Conservation (phyloP, 495 filamentous ascomycete species). For the Hypoxylon subgilvum region DNA sequence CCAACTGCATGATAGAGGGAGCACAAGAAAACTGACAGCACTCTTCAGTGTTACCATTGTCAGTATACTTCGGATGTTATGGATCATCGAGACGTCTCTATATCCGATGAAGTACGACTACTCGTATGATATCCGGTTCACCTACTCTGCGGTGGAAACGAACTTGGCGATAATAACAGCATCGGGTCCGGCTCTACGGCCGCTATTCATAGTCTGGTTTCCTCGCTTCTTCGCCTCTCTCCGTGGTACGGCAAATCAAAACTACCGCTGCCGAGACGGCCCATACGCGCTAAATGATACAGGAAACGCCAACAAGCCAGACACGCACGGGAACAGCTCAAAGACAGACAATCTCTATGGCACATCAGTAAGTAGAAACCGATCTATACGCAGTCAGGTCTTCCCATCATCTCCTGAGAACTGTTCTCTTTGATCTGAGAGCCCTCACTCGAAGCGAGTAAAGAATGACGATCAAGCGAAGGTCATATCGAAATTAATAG, state of each 20-base stretch:
- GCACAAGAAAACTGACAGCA: neutral
- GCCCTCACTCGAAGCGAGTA: neutral
- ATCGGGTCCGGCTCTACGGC: constrained; percentile 52
- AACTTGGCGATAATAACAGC: constrained; percentile 63
- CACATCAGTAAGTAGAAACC: constrained; percentile 10
- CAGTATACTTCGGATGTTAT: constrained; percentile 49
- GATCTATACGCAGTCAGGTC: neutral
- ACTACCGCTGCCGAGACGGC: constrained; percentile 26
- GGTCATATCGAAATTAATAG: no score
- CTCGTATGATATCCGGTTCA: constrained; percentile 53
- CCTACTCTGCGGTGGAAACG: constrained; percentile 59
- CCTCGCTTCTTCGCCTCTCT: constrained; percentile 42
- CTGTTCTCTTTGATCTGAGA: neutral
- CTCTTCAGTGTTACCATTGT: constrained; percentile 59
- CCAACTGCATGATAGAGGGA: neutral
- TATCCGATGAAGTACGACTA: constrained; percentile 35
- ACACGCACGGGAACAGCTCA: constrained; percentile 3
- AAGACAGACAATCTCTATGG: constrained; percentile 22
- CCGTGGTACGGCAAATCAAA: constrained; percentile 24
- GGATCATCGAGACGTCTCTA: constrained; percentile 34
- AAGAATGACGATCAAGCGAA: neutral
- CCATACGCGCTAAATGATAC: constrained; percentile 19
- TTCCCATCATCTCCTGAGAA: neutral
- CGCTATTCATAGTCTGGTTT: constrained; percentile 52
- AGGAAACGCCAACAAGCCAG: constrained; percentile 31